Percentiles rank a stretch among this genome's conserved stretches.
These are phyloP conservation scores for Neofusicoccum sp. DNA, from an alignment of 2,329 filamentous ascomycete genomes.

Conservation along the genomic window DNA sequence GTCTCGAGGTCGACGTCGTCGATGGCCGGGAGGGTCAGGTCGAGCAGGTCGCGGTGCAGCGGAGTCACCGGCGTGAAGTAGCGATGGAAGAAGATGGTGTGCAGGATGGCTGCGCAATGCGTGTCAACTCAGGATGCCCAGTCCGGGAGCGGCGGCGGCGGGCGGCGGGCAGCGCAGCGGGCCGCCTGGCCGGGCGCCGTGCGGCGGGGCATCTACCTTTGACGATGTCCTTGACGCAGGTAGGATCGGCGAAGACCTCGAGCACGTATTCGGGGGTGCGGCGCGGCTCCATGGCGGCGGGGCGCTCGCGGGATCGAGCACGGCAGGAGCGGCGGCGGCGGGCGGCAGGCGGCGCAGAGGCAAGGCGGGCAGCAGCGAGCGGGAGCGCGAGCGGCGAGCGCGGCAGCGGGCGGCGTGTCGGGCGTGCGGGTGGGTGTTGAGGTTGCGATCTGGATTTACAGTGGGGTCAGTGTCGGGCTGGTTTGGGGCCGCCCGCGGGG, in stretches of 20 bases:
- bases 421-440: constrained; percentile 3
- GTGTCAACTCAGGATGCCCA: constrained; percentile 3
- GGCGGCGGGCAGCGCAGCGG: background rate
- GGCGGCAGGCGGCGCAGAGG: background rate
- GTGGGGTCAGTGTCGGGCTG: constrained; percentile 10
- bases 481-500: constrained; percentile 10
- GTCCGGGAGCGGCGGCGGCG: background rate
- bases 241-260: constrained; percentile 88
- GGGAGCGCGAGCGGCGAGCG: background rate
- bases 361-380: background rate
- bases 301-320: constrained; percentile 3
- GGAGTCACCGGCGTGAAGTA: constrained; percentile 88
- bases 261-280: constrained; percentile 84
- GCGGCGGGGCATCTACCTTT: constrained; percentile 61
- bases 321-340: background rate
- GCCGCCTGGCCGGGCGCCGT: background rate
- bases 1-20: constrained; percentile 89
- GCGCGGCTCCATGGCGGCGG: constrained; percentile 59
- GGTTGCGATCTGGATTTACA: constrained; percentile 13
- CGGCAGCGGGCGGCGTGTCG: background rate
- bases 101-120: constrained; percentile 68
- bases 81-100: constrained; percentile 98
- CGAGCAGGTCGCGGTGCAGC: constrained; percentile 81
- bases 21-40: constrained; percentile 85
- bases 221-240: constrained; percentile 85